Evolutionary conservation across 306 rosid genomes (phyloP).

Genomic region (Acacia confusa): DNA sequence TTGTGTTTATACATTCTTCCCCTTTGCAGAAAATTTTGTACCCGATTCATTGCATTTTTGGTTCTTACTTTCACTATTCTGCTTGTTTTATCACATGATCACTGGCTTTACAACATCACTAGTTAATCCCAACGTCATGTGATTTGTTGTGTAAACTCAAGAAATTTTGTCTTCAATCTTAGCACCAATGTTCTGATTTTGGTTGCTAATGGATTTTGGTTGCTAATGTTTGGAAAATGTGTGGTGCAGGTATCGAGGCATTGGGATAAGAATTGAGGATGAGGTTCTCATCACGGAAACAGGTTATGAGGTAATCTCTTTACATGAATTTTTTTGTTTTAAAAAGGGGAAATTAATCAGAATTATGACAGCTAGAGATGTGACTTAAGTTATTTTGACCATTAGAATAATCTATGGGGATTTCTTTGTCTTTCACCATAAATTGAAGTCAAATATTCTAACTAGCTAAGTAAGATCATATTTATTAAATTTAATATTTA

Average conservation of each 20-base stretch:
- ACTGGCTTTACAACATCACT: neutral
- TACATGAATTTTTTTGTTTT: neutral
- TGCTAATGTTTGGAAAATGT: slow-evolving; percentile 28
- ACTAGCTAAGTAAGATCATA: neutral
- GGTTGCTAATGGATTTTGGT: slow-evolving; percentile 1
- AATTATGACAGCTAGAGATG: neutral
- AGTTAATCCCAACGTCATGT: slow-evolving; percentile 16
- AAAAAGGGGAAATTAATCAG: slow-evolving; percentile 13
- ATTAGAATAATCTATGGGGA: neutral
- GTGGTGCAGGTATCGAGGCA: slow-evolving; percentile 66
- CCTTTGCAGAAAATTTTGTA: too few species aligned
- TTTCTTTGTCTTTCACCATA: neutral
- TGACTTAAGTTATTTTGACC: slow-evolving; percentile 8
- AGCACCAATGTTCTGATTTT: slow-evolving; percentile 35
- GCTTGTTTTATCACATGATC: neutral
- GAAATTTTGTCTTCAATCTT: slow-evolving; percentile 26
- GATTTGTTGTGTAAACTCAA: slow-evolving; percentile 16
- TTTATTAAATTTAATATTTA: neutral
- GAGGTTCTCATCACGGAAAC: slow-evolving; percentile 86
- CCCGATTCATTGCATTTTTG: neutral
- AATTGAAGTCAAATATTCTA: neutral
- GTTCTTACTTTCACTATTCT: neutral
- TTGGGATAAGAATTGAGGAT: slow-evolving; percentile 92
- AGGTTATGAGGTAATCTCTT: slow-evolving; percentile 76
- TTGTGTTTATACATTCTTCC: neutral